phyloP scores from a whole-genome alignment of 2,329 filamentous ascomycete species.

The Huntiella omanensis region DNA sequence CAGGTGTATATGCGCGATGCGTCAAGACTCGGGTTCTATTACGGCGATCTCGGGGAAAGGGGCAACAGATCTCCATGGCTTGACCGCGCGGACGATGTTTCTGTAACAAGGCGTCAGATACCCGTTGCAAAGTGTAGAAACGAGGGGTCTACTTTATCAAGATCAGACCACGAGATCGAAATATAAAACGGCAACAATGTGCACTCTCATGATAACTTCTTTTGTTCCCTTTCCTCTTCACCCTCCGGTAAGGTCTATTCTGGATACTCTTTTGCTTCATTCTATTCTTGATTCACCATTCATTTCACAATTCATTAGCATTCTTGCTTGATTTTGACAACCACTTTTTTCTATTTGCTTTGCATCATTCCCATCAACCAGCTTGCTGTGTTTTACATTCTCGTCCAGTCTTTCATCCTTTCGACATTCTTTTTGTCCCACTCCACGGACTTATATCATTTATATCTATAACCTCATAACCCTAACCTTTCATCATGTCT shows the following conservation, averaged over 20 bases:
- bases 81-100: too few species aligned
- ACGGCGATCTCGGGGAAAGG: too few species aligned
- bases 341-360: background rate
- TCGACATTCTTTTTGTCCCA: background rate
- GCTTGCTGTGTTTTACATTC: background rate
- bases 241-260: background rate
- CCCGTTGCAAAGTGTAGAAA: too few species aligned
- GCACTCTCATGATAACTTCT: background rate
- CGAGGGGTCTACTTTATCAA: too few species aligned
- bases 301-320: background rate
- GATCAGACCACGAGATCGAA: too few species aligned
- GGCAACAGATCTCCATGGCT: too few species aligned
- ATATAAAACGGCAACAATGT: too few species aligned
- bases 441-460: background rate
- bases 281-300: slow-evolving; percentile 3
- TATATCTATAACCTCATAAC: background rate
- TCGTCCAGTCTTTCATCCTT: background rate
- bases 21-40: too few species aligned
- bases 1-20: too few species aligned
- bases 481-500: slow-evolving; percentile 4
- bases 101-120: too few species aligned
- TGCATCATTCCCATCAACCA: background rate
- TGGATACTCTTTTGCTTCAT: slow-evolving; percentile 2
- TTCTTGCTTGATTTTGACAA: background rate
- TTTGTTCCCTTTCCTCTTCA: background rate